Percentiles rank a stretch among this genome's conserved stretches.
Conservation (phyloP, 2,329 filamentous ascomycete genomes). For the Phialemonium atrogriseum region DNA sequence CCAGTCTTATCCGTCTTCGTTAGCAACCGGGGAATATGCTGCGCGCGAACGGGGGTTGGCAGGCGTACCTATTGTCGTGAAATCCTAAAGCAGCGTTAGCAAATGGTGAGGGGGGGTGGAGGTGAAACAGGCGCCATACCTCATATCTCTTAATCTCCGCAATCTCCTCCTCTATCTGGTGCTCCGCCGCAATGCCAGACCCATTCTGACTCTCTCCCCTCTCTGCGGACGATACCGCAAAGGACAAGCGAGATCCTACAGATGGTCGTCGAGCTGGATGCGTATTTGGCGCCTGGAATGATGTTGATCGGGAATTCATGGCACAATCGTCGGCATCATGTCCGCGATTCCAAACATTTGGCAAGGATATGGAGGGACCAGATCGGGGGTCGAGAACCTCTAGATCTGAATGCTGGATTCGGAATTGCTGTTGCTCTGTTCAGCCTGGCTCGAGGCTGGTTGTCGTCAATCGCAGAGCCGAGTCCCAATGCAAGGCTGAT, state of each 20-base stretch:
- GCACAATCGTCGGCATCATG: conserved; percentile 29
- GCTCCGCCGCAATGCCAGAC: conserved; percentile 45
- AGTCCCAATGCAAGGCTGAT: no score
- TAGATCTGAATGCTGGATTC: no score
- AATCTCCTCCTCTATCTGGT: conserved; percentile 86
- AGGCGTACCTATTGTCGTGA: conserved; percentile 77
- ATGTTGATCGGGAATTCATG: conserved; percentile 46
- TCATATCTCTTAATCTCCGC: conserved; percentile 97
- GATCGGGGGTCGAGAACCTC: no score
- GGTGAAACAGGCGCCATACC: conserved; percentile 26
- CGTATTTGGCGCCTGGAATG: conserved; percentile 37
- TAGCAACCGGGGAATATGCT: conserved; percentile 17
- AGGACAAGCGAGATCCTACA: conserved; percentile 57
- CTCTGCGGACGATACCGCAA: conserved; percentile 58
- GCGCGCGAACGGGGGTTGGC: conserved; percentile 7
- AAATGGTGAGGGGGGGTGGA: conserved; percentile 4
- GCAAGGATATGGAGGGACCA: no score
- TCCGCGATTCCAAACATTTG: no score
- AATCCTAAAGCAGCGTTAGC: conserved; percentile 50
- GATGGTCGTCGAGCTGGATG: conserved; percentile 39
- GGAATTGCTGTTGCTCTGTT: no score
- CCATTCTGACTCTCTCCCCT: conserved; percentile 47
- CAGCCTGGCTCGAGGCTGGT: no score
- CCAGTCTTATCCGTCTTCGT: conserved; percentile 62
- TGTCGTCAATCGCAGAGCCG: no score